Base-by-base conservation (phyloP, 2,329 filamentous ascomycete genomes). In the Aspergillus floridensis region DNA sequence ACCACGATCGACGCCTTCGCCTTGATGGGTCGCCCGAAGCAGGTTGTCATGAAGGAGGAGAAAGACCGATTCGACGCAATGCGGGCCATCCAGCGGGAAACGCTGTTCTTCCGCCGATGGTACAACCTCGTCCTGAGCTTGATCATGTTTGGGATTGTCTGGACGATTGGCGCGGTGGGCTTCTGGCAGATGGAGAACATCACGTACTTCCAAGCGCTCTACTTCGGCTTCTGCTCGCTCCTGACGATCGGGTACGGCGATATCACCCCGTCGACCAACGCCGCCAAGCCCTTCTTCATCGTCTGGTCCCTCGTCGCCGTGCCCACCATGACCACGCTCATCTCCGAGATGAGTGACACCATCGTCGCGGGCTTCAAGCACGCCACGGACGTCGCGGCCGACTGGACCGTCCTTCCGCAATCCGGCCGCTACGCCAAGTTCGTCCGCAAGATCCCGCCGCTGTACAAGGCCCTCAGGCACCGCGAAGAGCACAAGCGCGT, bases 201-300 rank as follows among this genome's bases (percentile, higher is more conserved):
- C 2, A 77, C 80, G 0, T 97, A 96, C 70, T 96, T 93, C 66
- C 80, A 92, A 58, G 84, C 87, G 0, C 81, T 97, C 48, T 96
- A 96, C 75, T 96, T 96, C 71, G 87, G 88, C 65, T 97, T 95
- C 73, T 86, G 92, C 35, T 88, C 88, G 2, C 83, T 96, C 24
- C 81, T 92, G 2, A 96, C 93, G 0, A 90, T 96, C 41, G 93
- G 93, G 1, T 96, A 96, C 67, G 93, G 93, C 3, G 92, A 96
- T 65, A 74, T 88, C 5, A 86, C 87, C 1, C 92, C 92, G 0
- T 80, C 86, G n/a, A 90, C 88, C 2, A 93, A 92, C 63, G 83
- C 87, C 0, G 91, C 90, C 1, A 88, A 90, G 57, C 86, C 90
- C 0, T 96, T 96, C 72, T 97, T 96, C 68, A 90, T 97, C n/a